phyloP scores from a whole-genome alignment of 768 basidiomycete species.

The Lactifluus subvellereus region DNA sequence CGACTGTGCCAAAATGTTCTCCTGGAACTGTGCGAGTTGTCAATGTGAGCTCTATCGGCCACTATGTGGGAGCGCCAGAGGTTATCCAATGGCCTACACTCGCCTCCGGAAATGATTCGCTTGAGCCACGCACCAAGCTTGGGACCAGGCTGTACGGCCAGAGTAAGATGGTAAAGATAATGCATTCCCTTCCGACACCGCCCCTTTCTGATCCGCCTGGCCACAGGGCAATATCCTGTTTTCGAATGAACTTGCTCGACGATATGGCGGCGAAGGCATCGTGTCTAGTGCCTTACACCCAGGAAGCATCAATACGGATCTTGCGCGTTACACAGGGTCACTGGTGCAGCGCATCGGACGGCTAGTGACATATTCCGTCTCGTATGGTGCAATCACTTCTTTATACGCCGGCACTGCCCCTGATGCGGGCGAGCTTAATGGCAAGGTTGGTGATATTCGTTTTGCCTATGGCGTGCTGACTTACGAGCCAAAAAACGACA shows the following conservation, averaged over 20 bases:
- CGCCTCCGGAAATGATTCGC: neutral
- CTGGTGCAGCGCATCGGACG: neutral
- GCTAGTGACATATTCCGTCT: neutral
- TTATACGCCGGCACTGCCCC: conserved; percentile 1
- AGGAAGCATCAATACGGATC: conserved; percentile 1
- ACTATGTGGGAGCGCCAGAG: conserved; percentile 27
- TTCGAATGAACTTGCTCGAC: conserved; percentile 27
- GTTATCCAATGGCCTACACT: conserved; percentile 24
- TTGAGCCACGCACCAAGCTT: conserved; percentile 11
- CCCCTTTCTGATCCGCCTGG: neutral
- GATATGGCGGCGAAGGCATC: conserved; percentile 26
- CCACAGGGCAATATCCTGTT: conserved; percentile 26
- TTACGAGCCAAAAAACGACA: neutral
- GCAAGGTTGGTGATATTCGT: neutral
- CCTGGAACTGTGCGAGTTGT: conserved; percentile 30
- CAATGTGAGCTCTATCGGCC: conserved; percentile 26
- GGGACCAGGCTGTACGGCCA: neutral
- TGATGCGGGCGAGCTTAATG: neutral
- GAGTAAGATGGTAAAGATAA: conserved; percentile 14
- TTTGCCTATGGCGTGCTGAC: neutral
- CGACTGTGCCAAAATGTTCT: conserved; percentile 28
- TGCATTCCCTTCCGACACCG: neutral
- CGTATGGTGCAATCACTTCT: neutral
- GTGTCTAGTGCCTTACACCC: conserved; percentile 22
- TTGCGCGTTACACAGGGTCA: neutral